phyloP scores from a whole-genome alignment of 148 eudicot genomes.

The Chenopodium quinoa region DNA sequence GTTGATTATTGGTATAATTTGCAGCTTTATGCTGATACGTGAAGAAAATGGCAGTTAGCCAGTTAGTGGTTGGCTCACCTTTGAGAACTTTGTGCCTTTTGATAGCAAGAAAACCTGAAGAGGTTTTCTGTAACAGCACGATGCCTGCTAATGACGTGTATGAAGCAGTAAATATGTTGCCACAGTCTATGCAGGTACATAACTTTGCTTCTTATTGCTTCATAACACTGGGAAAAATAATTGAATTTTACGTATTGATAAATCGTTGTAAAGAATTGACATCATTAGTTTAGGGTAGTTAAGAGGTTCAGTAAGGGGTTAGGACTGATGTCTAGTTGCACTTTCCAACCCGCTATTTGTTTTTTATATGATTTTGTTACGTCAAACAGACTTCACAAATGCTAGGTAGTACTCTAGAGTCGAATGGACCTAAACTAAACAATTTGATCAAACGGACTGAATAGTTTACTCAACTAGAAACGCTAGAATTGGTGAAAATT shows the following conservation, averaged over 20 bases:
- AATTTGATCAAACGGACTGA: no score
- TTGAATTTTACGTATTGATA: neutral
- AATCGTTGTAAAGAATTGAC: neutral
- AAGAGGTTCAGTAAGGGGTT: no score
- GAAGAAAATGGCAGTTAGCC: slow-evolving; percentile 48
- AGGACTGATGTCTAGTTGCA: neutral
- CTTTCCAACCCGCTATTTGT: neutral
- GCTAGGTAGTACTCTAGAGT: no score
- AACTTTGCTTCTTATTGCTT: slow-evolving; percentile 2
- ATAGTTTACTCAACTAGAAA: no score
- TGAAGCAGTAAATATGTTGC: slow-evolving; percentile 24
- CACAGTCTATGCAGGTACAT: slow-evolving; percentile 40
- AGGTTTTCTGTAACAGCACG: slow-evolving; percentile 33
- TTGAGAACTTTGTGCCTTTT: slow-evolving; percentile 51
- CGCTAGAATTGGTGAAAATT: no score
- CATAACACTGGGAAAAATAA: neutral
- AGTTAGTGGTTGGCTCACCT: slow-evolving; percentile 40
- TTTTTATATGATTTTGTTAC: neutral
- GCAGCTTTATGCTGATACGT: slow-evolving; percentile 46
- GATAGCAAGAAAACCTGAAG: slow-evolving; percentile 46
- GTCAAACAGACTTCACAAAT: no score
- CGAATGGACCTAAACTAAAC: no score
- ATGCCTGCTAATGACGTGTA: slow-evolving; percentile 24
- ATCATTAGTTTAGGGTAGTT: neutral
- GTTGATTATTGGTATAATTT: slow-evolving; percentile 17